These are phyloP conservation scores for Eucalyptus regnans DNA, from an alignment of 345 rosid species.

Conservation along the genomic window DNA sequence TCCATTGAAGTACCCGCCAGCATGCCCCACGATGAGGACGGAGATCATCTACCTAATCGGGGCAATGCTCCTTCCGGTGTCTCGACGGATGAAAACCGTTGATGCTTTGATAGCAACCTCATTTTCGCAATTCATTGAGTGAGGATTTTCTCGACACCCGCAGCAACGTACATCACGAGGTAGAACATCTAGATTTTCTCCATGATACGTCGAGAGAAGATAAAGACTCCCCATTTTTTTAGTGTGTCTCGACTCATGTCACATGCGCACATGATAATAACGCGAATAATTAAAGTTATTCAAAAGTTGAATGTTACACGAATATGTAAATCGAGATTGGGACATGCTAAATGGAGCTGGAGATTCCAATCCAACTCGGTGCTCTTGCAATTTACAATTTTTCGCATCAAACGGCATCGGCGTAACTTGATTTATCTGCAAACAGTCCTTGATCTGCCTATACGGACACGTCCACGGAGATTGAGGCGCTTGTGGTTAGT, in stretches of 20 bases:
- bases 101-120: background rate
- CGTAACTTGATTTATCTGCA: background rate
- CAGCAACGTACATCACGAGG: background rate
- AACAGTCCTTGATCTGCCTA: background rate
- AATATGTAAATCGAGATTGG: background rate
- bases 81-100: background rate
- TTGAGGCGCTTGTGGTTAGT: background rate
- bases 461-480: background rate
- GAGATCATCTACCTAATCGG: background rate
- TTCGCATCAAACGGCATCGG: background rate
- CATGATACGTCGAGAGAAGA: background rate
- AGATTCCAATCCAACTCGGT: background rate
- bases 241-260: background rate
- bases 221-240: background rate
- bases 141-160: background rate
- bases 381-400: background rate
- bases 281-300: background rate
- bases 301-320: background rate
- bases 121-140: background rate
- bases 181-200: background rate
- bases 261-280: background rate
- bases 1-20: background rate
- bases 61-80: background rate
- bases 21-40: background rate
- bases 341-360: background rate